A percentile compares a stretch with the other conserved stretches of the same genome.
These are phyloP conservation scores for Streptanthus diversifolius DNA, from an alignment of 345 rosid species.

Conservation along the genomic window DNA sequence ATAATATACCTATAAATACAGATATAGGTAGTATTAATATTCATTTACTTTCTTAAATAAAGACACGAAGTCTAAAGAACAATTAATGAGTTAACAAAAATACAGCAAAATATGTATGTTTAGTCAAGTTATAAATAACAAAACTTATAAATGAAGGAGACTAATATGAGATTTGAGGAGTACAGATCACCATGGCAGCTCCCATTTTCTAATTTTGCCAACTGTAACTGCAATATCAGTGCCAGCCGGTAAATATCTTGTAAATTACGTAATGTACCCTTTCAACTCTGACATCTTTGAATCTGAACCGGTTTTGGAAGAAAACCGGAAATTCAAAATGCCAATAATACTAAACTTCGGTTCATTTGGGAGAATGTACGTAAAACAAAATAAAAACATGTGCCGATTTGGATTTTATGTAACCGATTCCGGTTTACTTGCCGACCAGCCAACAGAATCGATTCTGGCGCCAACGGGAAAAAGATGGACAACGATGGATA, in stretches of 20 bases:
- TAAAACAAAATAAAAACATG: not conserved
- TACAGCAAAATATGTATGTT: not conserved
- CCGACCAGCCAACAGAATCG: conserved; percentile 1
- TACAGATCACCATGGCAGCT: conserved; percentile 8
- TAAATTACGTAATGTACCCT: not conserved
- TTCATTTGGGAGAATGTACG: not conserved
- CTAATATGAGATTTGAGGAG: conserved; percentile 1
- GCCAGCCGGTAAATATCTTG: conserved; percentile 12
- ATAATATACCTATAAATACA: not conserved
- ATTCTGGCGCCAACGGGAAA: conserved; percentile 27
- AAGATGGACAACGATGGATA: not conserved
- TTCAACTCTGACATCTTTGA: not conserved
- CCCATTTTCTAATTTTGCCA: conserved; percentile 17
- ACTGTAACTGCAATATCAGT: conserved; percentile 14
- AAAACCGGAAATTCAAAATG: not conserved
- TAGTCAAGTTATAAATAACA: not conserved
- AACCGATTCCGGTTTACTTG: not conserved
- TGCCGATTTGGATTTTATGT: not conserved
- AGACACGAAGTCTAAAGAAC: not conserved
- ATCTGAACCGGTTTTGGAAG: not conserved
- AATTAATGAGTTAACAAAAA: not conserved
- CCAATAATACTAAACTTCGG: not conserved
- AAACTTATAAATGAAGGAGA: not conserved
- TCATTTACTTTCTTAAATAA: not conserved
- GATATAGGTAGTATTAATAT: not conserved